Base-by-base conservation (phyloP, 495 filamentous ascomycete species). In the Xylaria venustula region DNA sequence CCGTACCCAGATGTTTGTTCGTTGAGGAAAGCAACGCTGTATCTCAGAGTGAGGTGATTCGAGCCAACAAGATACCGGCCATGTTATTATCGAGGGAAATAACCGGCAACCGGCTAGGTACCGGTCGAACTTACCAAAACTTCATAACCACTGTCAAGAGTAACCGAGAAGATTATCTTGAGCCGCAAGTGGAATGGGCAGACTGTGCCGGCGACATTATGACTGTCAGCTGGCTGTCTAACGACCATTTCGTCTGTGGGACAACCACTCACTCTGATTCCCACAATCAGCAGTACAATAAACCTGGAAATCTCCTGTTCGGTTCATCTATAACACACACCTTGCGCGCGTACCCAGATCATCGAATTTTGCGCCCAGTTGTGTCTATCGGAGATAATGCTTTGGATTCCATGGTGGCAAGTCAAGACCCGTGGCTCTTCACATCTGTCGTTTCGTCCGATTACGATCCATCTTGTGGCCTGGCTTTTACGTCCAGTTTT, bases 251-350 rank as follows among this genome's bases (percentile, higher is more conserved):
- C 53, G 62, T 85, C 25, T 83, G 80, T 53, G 92, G 92, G 2
- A 88, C 90, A 2, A 86, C 87, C 2, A 87, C 89, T 26, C 84
- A 90, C 57, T 85, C 85, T 1, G 91, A 97, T 67, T 71, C 82
- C 0, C 81, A 87, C 54, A 91, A 90, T 59, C 88, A 92, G 76
- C 87, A 91, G 54, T 97, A 96, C 73, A 96, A 97, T 65, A 83
- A 88, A 47, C 81, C 82, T 0, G 87, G 89, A 22, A 97, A 96
- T 69, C 77, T 96, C 4, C 61, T 92, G 3, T 67, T 93, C 15
- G 92, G 92, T 1, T 84, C 90, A n/a, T 70, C 84, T 3, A 66
- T 65, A 2, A 63, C 61, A 0, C 83, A 83, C 32, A 75, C 73
- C 2, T 65, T 96, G 14, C 71, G 74, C 45, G 89, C 92, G 44